phyloP scores from a whole-genome alignment of 805 yeast species.

The Saccharomyces jurei region DNA sequence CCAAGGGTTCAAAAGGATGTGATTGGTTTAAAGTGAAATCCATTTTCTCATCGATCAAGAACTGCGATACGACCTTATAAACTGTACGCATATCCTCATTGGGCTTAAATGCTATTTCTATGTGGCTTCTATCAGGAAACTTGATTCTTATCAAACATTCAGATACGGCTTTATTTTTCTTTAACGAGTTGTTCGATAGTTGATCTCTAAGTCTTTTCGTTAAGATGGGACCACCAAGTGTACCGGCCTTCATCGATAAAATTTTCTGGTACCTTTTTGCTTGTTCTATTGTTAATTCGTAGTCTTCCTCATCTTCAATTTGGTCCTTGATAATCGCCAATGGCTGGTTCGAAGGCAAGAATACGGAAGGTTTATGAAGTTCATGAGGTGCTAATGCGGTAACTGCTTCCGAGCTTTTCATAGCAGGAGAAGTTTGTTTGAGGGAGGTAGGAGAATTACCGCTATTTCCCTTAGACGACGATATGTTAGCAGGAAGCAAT shows the following conservation, averaged over 20 bases:
- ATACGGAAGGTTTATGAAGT: conserved; percentile 17
- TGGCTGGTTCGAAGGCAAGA: conserved; percentile 15
- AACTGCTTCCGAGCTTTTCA: not conserved
- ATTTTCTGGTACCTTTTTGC: conserved; percentile 47
- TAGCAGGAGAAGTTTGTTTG: not conserved
- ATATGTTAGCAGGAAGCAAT: not conserved
- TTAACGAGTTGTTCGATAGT: conserved; percentile 22
- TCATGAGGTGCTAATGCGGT: conserved; percentile 2
- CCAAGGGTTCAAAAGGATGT: conserved; percentile 38
- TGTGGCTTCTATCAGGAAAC: conserved; percentile 48
- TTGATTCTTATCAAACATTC: conserved; percentile 41
- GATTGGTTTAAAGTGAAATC: conserved; percentile 38
- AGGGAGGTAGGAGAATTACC: not conserved
- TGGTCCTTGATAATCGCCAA: conserved; percentile 2
- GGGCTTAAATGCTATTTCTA: conserved; percentile 44
- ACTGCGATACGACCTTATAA: conserved; percentile 24
- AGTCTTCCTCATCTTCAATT: conserved; percentile 32
- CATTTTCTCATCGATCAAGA: conserved; percentile 23
- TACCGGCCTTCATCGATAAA: conserved; percentile 35
- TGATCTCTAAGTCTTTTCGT: conserved; percentile 36
- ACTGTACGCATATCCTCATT: conserved; percentile 32
- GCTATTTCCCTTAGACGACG: not conserved
- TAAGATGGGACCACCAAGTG: conserved; percentile 34
- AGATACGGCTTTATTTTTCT: conserved; percentile 11
- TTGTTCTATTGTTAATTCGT: conserved; percentile 44